Percentiles rank a stretch among this genome's conserved stretches.
Conservation (phyloP, 2,329 filamentous ascomycete genomes). For the Cladosporium austrohemisphaericum region DNA sequence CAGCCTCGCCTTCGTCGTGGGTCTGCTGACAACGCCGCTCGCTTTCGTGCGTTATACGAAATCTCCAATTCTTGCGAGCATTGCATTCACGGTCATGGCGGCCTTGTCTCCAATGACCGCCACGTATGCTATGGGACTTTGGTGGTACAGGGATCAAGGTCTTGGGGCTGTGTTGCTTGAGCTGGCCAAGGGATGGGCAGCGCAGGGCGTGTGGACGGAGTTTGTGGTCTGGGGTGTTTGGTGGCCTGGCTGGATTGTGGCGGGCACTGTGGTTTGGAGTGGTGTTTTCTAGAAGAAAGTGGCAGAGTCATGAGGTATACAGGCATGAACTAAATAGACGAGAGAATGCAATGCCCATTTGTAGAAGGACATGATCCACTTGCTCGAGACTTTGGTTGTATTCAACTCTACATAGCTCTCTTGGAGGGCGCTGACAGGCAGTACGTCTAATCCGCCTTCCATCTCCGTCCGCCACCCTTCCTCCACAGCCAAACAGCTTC, state of each 20-base stretch:
- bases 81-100: not conserved
- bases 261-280: conserved; percentile 23
- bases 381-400: too few relatives aligned
- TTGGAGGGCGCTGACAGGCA: too few relatives aligned
- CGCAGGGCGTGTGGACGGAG: conserved; percentile 32
- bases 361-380: too few relatives aligned
- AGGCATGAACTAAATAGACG: too few relatives aligned
- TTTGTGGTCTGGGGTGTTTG: conserved; percentile 32
- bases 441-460: conserved; percentile 44
- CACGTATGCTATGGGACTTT: not conserved
- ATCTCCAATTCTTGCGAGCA: conserved; percentile 13
- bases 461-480: conserved; percentile 61
- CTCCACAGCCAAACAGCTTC: conserved; percentile 89
- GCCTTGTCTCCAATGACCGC: conserved; percentile 16
- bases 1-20: conserved; percentile 79
- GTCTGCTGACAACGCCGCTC: conserved; percentile 72
- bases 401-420: too few relatives aligned
- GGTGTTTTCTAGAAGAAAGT: conserved; percentile 13
- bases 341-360: too few relatives aligned
- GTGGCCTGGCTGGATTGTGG: conserved; percentile 34
- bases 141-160: conserved; percentile 12
- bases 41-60: conserved; percentile 58
- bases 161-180: conserved; percentile 25
- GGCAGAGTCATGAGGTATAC: not conserved
- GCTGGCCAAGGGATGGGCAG: conserved; percentile 31